Base-by-base conservation (phyloP, 2,329 filamentous ascomycete species). In the Monilinia polystroma region DNA sequence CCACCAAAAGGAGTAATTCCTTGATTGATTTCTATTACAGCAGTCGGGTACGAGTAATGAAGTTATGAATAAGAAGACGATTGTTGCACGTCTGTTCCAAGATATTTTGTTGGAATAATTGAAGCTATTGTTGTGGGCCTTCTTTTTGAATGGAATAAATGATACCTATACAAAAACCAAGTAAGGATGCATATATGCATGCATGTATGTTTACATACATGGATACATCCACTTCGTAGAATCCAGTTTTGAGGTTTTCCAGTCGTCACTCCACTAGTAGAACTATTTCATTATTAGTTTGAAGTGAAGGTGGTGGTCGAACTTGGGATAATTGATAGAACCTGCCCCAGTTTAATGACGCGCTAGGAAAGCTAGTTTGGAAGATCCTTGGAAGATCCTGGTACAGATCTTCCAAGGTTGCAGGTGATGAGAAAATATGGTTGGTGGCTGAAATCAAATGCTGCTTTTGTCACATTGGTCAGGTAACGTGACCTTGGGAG, bases 51-150 rank as follows among this genome's bases (percentile, higher is more conserved):
- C 32, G 32, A 35, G 41, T 43, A 16, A 43, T 45, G 43, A 45
- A 47, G 18, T 47, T 47, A 47, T 47, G 45, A n/a, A n/a, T 26
- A 51, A 7, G 20, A 23, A 8, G 45, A 10, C 6, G 16, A 18
- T 45, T 59, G 63, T 59, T 65, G 63, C 63, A 65, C 54, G 47
- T 60, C 63, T 65, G 63, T 60, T 65, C 54, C 63, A 65, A 65
- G 54, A 43, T 49, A 53, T 43, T 62, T 66, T 54, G 38, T 62
- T 53, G 55, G 64, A 62, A 35, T 14, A 38, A 63, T 63, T 23
- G 41, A 43, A 12, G 8, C 4, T 23, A 26, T 16, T 14, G n/a
- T 2, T 47, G 14, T 4, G 20, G 1, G 20, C 16, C 32, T 11
- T 41, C 1, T 41, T 11, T 41, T 12, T 41, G 38, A 14, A 41